Base-by-base conservation (phyloP, 768 basidiomycete genomes). In the Omphalotus guepiniiformis region DNA sequence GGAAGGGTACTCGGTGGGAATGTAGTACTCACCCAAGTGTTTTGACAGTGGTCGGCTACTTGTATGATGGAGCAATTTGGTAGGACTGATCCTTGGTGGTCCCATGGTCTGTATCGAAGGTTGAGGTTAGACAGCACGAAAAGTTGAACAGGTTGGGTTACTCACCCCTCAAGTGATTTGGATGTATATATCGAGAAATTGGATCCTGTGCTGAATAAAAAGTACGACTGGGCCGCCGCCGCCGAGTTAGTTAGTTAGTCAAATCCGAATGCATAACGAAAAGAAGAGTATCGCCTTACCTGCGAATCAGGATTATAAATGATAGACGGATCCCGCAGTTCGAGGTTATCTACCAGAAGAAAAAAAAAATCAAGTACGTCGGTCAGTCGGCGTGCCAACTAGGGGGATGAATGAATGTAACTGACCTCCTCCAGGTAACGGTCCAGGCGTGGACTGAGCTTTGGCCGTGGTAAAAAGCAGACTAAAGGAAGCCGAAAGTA, bases 271-370 rank as follows among this genome's bases (percentile, higher is more conserved):
- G 41, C 11, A 19, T 25, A 11, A 32, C 1, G 13, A 9, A 32
- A 4, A 30, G 13, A 6, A 37, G 6, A n/a, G n/a, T 15, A 15
- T 37, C n/a, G 6, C 9, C 32, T 23, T 25, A 26, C 44, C 18
- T 23, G 22, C 18, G 29, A 25, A 35, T 7, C 34, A 5, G 44
- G 28, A 18, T 46, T 46, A 36, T 46, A 46, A 21, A 21, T 36
- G 8, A 46, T 46, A 35, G 44, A 23, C 8, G 44, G 44, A 37
- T 46, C 44, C 18, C 44, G 44, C 26, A 46, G 34, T 8, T 22
- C 42, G 19, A 44, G 21, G 12, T 29, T 44, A 34, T 44, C 42
- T 44, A 29, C 9, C 9, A 9, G 30, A 9, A n/a, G 30, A 9
- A 32, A 32, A n/a, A 9, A 9, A n/a, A 32, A n/a, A n/a, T 32